A percentile compares a stretch with the other conserved stretches of the same genome.
Conservation (phyloP, 768 basidiomycete species). For the Mycena leptocephala region DNA sequence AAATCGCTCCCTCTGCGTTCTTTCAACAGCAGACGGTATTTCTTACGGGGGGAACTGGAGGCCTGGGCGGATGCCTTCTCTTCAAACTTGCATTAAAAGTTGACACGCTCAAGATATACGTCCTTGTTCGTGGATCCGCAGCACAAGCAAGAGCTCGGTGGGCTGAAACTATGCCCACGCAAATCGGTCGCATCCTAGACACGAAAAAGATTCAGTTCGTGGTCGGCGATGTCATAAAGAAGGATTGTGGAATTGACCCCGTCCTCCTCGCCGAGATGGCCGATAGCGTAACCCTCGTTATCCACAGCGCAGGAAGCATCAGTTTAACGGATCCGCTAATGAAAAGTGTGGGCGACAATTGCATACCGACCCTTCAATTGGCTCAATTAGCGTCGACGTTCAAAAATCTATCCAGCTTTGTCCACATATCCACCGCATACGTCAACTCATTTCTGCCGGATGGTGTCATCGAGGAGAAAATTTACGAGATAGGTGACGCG, state of each 20-base stretch:
- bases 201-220: not conserved
- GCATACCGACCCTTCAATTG: not conserved
- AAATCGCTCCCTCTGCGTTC: not conserved
- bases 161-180: not conserved
- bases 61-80: slow-evolving; percentile 9
- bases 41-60: slow-evolving; percentile 13
- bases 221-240: not conserved
- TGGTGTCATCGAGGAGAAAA: slow-evolving; percentile 3
- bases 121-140: slow-evolving; percentile 13
- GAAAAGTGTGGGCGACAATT: not conserved
- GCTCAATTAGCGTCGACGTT: not conserved
- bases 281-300: not conserved
- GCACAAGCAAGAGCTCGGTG: not conserved
- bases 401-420: not conserved
- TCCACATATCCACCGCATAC: slow-evolving; percentile 6
- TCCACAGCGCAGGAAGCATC: slow-evolving; percentile 11
- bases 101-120: slow-evolving; percentile 1
- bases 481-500: slow-evolving; percentile 5
- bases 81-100: slow-evolving; percentile 9
- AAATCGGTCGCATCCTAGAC: not conserved
- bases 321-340: not conserved
- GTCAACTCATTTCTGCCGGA: not conserved
- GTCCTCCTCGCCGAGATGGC: not conserved
- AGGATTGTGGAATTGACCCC: not conserved
- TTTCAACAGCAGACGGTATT: slow-evolving; percentile 5